Evolutionary conservation across 192 early-diverging fungal genomes (phyloP), one percentile per base, ranked within the genome.

Genomic region (Phycomyces nitens): DNA sequence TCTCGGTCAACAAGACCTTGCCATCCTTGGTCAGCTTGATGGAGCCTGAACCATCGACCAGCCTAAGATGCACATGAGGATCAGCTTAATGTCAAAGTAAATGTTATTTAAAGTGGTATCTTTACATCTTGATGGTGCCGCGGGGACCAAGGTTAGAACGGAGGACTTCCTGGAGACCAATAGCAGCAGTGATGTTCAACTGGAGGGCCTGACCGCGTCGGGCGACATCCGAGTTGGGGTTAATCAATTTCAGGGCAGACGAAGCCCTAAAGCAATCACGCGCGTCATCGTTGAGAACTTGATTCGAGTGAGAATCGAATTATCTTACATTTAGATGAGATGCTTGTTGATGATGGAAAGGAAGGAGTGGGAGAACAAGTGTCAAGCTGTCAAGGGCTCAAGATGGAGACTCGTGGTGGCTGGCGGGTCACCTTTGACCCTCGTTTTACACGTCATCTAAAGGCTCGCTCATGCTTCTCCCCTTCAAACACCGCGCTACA

Each of bases 1-100:
- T 99, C 80, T 99, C 96, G 65, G 80, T 94, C 64, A 99, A 82
- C 24, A 99, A 89, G 43, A 99, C 97, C 72, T 99, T 99, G 56
- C 97, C 97, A 74, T 99, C 97, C 81, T 99, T 99, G 44, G 97
- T 99, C 58, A 98, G 80, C 73, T 96, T 99, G 73, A 97, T 91
- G 64, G 87, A 87, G 64, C 96, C 96, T 43, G 95, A 86, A 39
- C 97, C 97, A 68, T 94, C 92, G n/a, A 99, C 97, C 52, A 99
- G 84, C 89, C 90, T 92, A 60, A 50, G 18, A 18, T 47, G 15
- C 44, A 18, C 11, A 14, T 47, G 1, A 47, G 3, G 44, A 47
- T 47, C 15, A 47, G 44, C 12, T 18, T 47, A n/a, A 7, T 47
- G 11, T 47, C 29, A 7, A 7, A 5, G 29, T 34, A 7, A 5